Percentiles rank a stretch among this genome's conserved stretches.
Evolutionary conservation across 2,329 filamentous ascomycete genomes (phyloP).

Genomic region (Paecilomyces variotii): DNA sequence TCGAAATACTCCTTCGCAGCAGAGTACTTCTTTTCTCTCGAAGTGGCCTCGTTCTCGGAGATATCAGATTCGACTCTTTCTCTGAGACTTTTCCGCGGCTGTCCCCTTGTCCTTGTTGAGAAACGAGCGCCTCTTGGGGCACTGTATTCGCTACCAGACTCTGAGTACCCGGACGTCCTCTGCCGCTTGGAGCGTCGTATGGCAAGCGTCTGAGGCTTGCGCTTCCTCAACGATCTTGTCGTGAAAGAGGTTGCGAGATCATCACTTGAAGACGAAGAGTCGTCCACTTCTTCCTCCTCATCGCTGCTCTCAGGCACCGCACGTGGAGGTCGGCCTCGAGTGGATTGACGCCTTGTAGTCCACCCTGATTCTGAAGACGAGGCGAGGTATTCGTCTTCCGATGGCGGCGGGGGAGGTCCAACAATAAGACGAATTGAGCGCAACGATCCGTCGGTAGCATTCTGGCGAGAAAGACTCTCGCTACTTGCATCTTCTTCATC

Average conservation of each 20-base stretch:
- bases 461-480: not conserved
- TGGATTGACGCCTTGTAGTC: conserved; percentile 3
- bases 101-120: conserved; percentile 23
- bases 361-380: conserved; percentile 1
- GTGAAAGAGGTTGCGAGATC: conserved; percentile 12
- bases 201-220: conserved; percentile 7
- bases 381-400: conserved; percentile 7
- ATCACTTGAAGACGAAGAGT: conserved; percentile 16
- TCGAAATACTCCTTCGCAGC: conserved; percentile 69
- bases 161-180: conserved; percentile 2
- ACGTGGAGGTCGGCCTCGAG: not conserved
- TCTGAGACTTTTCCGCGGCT: conserved; percentile 32
- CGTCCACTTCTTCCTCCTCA: conserved; percentile 5
- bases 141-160: conserved; percentile 9
- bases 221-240: conserved; percentile 6
- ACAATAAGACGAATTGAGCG: not conserved
- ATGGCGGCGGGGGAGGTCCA: conserved; percentile 1
- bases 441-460: not conserved
- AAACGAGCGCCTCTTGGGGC: conserved; percentile 14
- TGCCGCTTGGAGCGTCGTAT: conserved; percentile 5
- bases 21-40: conserved; percentile 30
- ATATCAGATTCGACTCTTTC: conserved; percentile 34
- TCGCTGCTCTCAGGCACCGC: conserved; percentile 10
- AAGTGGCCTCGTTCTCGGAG: conserved; percentile 39
- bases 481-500: conserved; percentile 6